A percentile compares a stretch with the other conserved stretches of the same genome.
These are phyloP conservation scores for Phylloboletellus chloephorus DNA, from an alignment of 1,284 basidiomycete genomes.

Conservation along the genomic window DNA sequence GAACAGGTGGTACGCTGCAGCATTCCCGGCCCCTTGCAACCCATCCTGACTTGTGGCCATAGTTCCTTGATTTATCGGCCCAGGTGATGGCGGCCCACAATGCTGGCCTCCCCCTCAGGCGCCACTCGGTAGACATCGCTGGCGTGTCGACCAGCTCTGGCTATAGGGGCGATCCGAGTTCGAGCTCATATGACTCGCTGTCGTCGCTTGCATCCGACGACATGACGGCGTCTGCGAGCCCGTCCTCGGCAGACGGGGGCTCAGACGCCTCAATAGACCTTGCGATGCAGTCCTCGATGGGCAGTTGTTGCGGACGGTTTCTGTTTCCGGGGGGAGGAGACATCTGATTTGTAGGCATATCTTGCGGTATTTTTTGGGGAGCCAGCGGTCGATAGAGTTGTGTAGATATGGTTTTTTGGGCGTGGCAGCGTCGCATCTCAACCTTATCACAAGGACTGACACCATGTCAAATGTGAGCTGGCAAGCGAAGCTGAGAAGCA, in stretches of 20 bases:
- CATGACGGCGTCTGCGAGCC: conserved; percentile 22
- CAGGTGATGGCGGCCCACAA: conserved; percentile 27
- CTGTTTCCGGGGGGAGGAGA: conserved; percentile 15
- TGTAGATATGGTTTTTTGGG: conserved; percentile 4
- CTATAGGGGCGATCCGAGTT: conserved; percentile 7
- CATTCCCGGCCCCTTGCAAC: neutral
- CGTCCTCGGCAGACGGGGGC: conserved; percentile 20
- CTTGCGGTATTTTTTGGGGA: conserved; percentile 3
- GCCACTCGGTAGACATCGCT: conserved; percentile 28
- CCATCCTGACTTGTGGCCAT: neutral
- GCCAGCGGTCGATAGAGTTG: no score
- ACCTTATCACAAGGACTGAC: conserved; percentile 4
- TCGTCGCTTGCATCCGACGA: conserved; percentile 18
- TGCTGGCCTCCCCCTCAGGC: conserved; percentile 25
- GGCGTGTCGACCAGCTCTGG: conserved; percentile 12
- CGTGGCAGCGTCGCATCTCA: no score
- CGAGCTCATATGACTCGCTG: conserved; percentile 17
- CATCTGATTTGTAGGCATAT: conserved; percentile 4
- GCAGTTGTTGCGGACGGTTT: conserved; percentile 6
- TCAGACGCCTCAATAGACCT: conserved; percentile 22
- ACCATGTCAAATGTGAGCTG: conserved; percentile 17
- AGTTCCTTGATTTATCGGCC: conserved; percentile 30
- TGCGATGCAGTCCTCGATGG: conserved; percentile 6
- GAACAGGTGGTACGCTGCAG: conserved; percentile 45
- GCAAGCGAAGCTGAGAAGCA: conserved; percentile 21